These are phyloP conservation scores for Penicillium sclerotiorum DNA, from an alignment of 2,329 filamentous ascomycete species.

Conservation along the genomic window DNA sequence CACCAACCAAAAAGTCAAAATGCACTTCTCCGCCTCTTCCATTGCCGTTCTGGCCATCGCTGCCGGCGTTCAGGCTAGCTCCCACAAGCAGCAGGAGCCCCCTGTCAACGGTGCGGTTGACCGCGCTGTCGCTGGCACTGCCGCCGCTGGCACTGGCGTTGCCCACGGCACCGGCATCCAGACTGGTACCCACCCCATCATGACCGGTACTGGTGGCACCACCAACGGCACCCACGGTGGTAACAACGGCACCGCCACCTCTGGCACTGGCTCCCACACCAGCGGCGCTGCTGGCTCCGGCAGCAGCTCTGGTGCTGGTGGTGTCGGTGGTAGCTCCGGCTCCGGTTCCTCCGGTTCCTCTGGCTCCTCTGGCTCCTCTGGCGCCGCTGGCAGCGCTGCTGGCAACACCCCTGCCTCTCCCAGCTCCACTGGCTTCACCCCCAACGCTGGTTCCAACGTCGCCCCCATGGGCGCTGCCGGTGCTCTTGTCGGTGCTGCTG, in stretches of 20 bases:
- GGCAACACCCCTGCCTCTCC: constrained; percentile 17
- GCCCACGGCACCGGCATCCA: constrained; percentile 8
- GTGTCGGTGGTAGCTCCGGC: constrained; percentile 10
- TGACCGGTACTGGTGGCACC: constrained; percentile 16
- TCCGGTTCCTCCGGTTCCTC: neutral
- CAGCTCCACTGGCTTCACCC: constrained; percentile 20
- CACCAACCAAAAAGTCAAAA: constrained; percentile 22
- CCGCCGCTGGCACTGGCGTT: neutral
- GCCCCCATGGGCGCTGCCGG: constrained; percentile 23
- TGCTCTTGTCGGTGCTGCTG: constrained; percentile 24
- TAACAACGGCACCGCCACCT: constrained; percentile 13
- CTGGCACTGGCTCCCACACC: constrained; percentile 11
- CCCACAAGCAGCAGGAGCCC: constrained; percentile 15
- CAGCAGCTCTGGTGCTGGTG: constrained; percentile 2
- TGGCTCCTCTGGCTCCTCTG: neutral
- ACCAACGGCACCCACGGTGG: constrained; percentile 10
- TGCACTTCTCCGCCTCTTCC: constrained; percentile 34
- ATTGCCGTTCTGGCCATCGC: constrained; percentile 23
- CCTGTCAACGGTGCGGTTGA: constrained; percentile 12
- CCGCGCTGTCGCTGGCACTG: neutral
- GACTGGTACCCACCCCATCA: constrained; percentile 25
- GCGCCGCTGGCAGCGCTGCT: constrained; percentile 7
- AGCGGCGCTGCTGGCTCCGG: constrained; percentile 1
- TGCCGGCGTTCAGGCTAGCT: constrained; percentile 12
- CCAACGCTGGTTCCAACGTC: constrained; percentile 31